phyloP scores from a whole-genome alignment of 768 basidiomycete genomes.

The Lactifluus subvellereus region DNA sequence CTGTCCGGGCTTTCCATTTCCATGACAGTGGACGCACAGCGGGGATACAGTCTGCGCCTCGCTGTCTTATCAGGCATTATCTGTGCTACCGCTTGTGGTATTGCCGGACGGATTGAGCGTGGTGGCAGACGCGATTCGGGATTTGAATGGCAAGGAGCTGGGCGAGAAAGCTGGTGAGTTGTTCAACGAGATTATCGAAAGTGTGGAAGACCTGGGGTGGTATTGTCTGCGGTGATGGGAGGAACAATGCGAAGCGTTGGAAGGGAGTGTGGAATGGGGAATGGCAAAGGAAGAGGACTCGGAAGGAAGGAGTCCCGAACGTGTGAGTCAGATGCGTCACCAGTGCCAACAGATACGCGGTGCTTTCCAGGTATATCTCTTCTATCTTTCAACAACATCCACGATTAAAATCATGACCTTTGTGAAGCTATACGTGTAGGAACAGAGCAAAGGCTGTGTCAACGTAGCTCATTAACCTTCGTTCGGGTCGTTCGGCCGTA shows the following conservation, averaged over 20 bases:
- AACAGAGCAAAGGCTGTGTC: slow-evolving; percentile 85
- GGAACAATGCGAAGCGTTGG: slow-evolving; percentile 27
- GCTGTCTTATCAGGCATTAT: slow-evolving; percentile 57
- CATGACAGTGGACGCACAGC: slow-evolving; percentile 23
- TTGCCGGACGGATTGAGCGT: slow-evolving; percentile 52
- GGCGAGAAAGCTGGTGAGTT: slow-evolving; percentile 50
- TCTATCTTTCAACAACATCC: background rate
- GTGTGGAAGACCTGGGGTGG: slow-evolving; percentile 64
- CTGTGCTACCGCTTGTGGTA: slow-evolving; percentile 53
- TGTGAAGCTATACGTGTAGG: slow-evolving; percentile 87
- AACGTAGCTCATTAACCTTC: slow-evolving; percentile 49
- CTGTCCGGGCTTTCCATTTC: slow-evolving; percentile 21
- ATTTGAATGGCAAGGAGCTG: slow-evolving; percentile 27
- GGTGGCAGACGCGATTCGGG: slow-evolving; percentile 34
- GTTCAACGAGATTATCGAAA: slow-evolving; percentile 58
- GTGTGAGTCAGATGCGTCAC: slow-evolving; percentile 18
- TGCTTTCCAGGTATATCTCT: background rate
- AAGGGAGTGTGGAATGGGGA: background rate
- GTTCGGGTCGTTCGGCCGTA: background rate
- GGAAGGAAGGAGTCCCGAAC: background rate
- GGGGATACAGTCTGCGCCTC: slow-evolving; percentile 52
- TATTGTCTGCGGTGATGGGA: slow-evolving; percentile 71
- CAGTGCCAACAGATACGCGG: background rate
- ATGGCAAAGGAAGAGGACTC: background rate
- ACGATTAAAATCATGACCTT: slow-evolving; percentile 17